These are phyloP conservation scores for Lichenothelia convexa DNA, from an alignment of 495 filamentous ascomycete species.

Conservation along the genomic window DNA sequence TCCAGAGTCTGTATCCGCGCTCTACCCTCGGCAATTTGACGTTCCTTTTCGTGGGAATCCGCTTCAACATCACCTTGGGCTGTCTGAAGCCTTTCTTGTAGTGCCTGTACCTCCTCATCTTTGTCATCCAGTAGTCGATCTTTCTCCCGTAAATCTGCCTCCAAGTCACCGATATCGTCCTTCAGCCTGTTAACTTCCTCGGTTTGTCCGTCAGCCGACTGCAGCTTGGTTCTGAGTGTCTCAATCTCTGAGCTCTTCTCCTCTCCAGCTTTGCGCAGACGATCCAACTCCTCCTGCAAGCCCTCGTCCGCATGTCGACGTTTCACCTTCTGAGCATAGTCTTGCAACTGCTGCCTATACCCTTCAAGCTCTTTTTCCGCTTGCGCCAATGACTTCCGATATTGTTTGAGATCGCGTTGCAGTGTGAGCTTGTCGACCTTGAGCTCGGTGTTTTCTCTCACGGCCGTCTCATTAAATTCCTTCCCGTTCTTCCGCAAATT, in stretches of 20 bases:
- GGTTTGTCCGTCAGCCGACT: constrained; percentile 18
- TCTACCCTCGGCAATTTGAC: not conserved
- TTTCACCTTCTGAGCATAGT: constrained; percentile 61
- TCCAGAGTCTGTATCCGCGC: not conserved
- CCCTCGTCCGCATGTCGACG: constrained; percentile 48
- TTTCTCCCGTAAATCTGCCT: constrained; percentile 45
- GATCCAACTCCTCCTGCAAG: constrained; percentile 39
- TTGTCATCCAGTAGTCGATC: constrained; percentile 40
- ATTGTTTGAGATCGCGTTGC: constrained; percentile 65
- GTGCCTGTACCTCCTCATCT: constrained; percentile 35
- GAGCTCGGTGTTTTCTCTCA: constrained; percentile 88
- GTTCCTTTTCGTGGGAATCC: not conserved
- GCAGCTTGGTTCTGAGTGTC: constrained; percentile 13
- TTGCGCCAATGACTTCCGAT: constrained; percentile 56
- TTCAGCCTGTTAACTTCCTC: constrained; percentile 43
- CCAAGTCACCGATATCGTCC: constrained; percentile 49
- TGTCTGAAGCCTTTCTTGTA: constrained; percentile 32
- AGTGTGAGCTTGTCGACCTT: constrained; percentile 80
- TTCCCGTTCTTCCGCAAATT: constrained; percentile 69
- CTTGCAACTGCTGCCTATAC: constrained; percentile 58
- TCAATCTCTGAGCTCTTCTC: constrained; percentile 21
- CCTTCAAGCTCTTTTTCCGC: constrained; percentile 69
- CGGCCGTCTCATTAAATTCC: constrained; percentile 64
- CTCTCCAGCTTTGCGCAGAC: constrained; percentile 22
- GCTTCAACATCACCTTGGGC: constrained; percentile 4